Conservation (phyloP, 1,139 yeast genomes). For the Pneumocystis wakefieldiae region DNA sequence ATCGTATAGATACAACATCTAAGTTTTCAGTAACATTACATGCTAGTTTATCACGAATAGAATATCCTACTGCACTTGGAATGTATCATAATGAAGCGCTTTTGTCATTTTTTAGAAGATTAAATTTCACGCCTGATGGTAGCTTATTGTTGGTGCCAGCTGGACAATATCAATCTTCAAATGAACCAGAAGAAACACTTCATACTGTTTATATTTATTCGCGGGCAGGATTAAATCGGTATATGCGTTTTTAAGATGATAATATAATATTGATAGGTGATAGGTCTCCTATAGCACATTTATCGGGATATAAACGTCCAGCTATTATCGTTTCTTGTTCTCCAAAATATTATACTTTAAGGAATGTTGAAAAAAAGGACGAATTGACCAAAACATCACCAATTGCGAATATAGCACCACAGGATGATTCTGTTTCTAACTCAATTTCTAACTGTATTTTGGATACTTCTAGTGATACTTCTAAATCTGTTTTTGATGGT, state of each 20-base stretch:
- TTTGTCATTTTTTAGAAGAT: conserved; percentile 75
- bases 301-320: conserved; percentile 71
- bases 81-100: conserved; percentile 74
- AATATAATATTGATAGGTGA: not conserved
- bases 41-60: conserved; percentile 21
- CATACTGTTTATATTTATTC: conserved; percentile 70
- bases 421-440: not conserved
- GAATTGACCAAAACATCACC: not conserved
- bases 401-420: too few species aligned
- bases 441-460: conserved; percentile 2
- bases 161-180: conserved; percentile 39
- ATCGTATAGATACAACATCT: conserved; percentile 27
- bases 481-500: conserved; percentile 1
- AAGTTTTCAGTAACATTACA: conserved; percentile 21
- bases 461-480: conserved; percentile 1
- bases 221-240: conserved; percentile 43
- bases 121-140: conserved; percentile 85
- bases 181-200: conserved; percentile 25
- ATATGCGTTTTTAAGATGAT: conserved; percentile 17
- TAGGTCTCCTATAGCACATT: conserved; percentile 50
- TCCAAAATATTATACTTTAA: conserved; percentile 42
- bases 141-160: conserved; percentile 64
- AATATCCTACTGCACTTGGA: conserved; percentile 16
- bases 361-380: conserved; percentile 14
- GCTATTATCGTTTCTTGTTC: conserved; percentile 70